Percentiles rank a stretch among this genome's conserved stretches.
These are phyloP conservation scores for Gynostemma pentaphyllum DNA, from an alignment of 306 rosid species.

Conservation along the genomic window DNA sequence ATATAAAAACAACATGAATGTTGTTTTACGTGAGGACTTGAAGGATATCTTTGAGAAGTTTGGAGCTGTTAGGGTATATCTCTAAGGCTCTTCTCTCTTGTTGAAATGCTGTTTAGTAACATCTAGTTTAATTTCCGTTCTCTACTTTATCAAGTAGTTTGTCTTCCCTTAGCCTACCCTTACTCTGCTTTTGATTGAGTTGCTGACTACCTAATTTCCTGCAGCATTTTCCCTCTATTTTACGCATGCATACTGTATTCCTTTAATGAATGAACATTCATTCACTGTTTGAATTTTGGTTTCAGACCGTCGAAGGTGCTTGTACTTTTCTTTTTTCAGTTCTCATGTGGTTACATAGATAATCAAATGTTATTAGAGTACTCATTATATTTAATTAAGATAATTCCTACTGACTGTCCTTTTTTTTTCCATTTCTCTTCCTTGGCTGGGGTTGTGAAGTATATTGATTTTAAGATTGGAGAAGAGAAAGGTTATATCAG, in stretches of 20 bases:
- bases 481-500: constrained; percentile 72
- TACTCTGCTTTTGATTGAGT: neutral
- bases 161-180: neutral
- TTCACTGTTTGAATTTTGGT: neutral
- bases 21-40: constrained; percentile 81
- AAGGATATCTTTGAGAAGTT: constrained; percentile 52
- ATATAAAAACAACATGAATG: constrained; percentile 55
- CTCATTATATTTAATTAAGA: neutral
- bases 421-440: neutral
- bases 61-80: constrained; percentile 70
- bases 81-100: neutral
- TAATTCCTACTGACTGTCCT: constrained; percentile 8
- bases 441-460: constrained; percentile 25
- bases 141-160: neutral
- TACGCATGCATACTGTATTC: neutral
- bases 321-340: neutral
- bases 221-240: neutral
- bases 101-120: neutral
- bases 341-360: neutral
- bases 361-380: no score
- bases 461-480: constrained; percentile 75
- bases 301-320: neutral
- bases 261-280: neutral
- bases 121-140: neutral
- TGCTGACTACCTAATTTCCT: neutral